A percentile compares a stretch with the other conserved stretches of the same genome.
Evolutionary conservation across 2,329 filamentous ascomycete species (phyloP).

Genomic region (Fusarium redolens): DNA sequence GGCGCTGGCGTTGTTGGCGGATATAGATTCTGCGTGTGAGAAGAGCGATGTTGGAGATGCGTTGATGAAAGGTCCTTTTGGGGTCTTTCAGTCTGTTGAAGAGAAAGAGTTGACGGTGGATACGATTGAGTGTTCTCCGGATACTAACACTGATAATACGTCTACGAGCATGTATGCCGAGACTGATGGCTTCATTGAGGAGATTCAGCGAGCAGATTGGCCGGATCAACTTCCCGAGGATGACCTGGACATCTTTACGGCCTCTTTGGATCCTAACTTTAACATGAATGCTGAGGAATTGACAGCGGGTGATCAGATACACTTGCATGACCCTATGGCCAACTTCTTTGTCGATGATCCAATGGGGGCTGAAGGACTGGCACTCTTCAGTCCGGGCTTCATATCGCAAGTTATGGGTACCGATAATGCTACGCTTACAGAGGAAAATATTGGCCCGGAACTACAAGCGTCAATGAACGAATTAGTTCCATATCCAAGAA

Average conservation of each 20-base stretch:
- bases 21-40: conserved; percentile 42
- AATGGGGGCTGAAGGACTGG: conserved; percentile 37
- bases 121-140: conserved; percentile 8
- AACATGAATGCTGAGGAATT: conserved; percentile 3
- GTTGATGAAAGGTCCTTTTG: conserved; percentile 38
- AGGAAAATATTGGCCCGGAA: neutral
- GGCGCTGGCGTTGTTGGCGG: conserved; percentile 38
- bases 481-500: neutral
- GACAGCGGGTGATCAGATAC: conserved; percentile 4
- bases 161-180: conserved; percentile 29
- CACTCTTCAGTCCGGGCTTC: conserved; percentile 39
- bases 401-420: conserved; percentile 37
- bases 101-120: neutral
- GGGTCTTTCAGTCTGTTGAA: conserved; percentile 29
- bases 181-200: conserved; percentile 33
- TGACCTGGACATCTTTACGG: conserved; percentile 37
- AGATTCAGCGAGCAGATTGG: conserved; percentile 39
- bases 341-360: conserved; percentile 36
- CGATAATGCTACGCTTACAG: neutral
- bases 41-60: conserved; percentile 9
- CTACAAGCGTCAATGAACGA: neutral
- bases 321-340: conserved; percentile 24
- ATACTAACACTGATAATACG: conserved; percentile 20
- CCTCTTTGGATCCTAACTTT: conserved; percentile 25
- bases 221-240: conserved; percentile 31